Percentiles rank a stretch among this genome's conserved stretches.
These are phyloP conservation scores for Kuraishia cidri DNA, from an alignment of 805 yeast genomes.

Conservation along the genomic window DNA sequence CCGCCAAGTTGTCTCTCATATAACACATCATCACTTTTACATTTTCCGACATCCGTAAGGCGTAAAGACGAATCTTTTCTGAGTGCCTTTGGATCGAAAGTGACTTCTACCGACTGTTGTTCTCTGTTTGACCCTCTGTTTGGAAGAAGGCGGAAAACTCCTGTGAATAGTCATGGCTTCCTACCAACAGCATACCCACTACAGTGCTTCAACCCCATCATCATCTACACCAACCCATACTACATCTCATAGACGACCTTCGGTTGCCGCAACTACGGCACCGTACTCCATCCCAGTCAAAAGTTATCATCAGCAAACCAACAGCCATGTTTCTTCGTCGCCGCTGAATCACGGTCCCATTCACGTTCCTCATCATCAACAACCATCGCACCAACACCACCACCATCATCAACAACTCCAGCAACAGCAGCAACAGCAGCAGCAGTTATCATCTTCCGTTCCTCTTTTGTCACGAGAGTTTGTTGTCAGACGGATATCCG, in stretches of 20 bases:
- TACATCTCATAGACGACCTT: slow-evolving; percentile 3
- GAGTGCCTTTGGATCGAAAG: not conserved
- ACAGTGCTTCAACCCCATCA: no score
- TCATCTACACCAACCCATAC: not conserved
- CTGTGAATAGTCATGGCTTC: not conserved
- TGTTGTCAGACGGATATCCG: slow-evolving; percentile 76
- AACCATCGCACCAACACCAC: not conserved
- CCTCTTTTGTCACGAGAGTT: slow-evolving; percentile 46
- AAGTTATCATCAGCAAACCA: not conserved
- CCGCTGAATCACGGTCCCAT: not conserved
- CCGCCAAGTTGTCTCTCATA: no score
- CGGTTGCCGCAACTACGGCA: slow-evolving; percentile 3
- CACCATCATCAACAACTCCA: not conserved
- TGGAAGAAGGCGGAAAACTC: no score
- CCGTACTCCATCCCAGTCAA: slow-evolving; percentile 4
- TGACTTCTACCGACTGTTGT: not conserved
- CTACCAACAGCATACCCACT: not conserved
- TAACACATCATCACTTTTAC: no score
- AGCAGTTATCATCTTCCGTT: slow-evolving; percentile 5
- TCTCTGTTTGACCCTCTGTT: no score
- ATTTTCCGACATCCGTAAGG: no score
- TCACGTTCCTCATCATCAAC: not conserved
- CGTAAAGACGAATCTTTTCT: slow-evolving; percentile 1
- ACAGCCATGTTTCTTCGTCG: not conserved
- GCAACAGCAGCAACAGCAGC: not conserved